These are phyloP conservation scores for Cutaneotrichosporon sp. DNA, from an alignment of 1,284 basidiomycete species.

Conservation along the genomic window DNA sequence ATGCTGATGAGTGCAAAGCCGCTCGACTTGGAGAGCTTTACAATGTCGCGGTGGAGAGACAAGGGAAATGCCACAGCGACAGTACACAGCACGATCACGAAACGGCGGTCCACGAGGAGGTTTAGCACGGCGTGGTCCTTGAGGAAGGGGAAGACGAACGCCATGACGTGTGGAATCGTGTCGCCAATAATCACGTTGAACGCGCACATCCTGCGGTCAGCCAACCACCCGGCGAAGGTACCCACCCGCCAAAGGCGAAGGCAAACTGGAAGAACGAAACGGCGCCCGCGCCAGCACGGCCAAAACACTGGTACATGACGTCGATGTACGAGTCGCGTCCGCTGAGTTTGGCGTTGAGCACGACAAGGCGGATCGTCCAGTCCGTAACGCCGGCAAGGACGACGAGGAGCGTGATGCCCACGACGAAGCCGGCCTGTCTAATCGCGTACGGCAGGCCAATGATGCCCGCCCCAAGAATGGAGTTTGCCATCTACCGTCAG, in stretches of 20 bases:
- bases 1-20: slow-evolving; percentile 85
- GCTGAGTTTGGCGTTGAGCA: slow-evolving; percentile 90
- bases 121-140: slow-evolving; percentile 62
- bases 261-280: slow-evolving; percentile 97
- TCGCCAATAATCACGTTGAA: slow-evolving; percentile 90
- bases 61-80: slow-evolving; percentile 87
- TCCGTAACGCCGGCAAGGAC: slow-evolving; percentile 80
- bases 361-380: slow-evolving; percentile 96
- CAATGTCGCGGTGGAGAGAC: slow-evolving; percentile 92
- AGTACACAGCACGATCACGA: slow-evolving; percentile 80
- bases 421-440: slow-evolving; percentile 85
- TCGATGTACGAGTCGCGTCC: slow-evolving; percentile 91
- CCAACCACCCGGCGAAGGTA: slow-evolving; percentile 5
- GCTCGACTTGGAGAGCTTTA: slow-evolving; percentile 89
- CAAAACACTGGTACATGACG: slow-evolving; percentile 88
- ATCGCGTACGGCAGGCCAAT: slow-evolving; percentile 91
- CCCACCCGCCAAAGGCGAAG: slow-evolving; percentile 84
- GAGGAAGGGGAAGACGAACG: slow-evolving; percentile 75
- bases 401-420: slow-evolving; percentile 74
- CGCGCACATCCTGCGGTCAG: slow-evolving; percentile 74
- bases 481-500: slow-evolving; percentile 64
- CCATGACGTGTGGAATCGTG: slow-evolving; percentile 91
- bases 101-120: slow-evolving; percentile 76
- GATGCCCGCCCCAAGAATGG: slow-evolving; percentile 91
- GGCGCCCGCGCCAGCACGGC: slow-evolving; percentile 75